Conservation (phyloP, 2,329 filamentous ascomycete genomes). For the Aspergillus fructus region DNA sequence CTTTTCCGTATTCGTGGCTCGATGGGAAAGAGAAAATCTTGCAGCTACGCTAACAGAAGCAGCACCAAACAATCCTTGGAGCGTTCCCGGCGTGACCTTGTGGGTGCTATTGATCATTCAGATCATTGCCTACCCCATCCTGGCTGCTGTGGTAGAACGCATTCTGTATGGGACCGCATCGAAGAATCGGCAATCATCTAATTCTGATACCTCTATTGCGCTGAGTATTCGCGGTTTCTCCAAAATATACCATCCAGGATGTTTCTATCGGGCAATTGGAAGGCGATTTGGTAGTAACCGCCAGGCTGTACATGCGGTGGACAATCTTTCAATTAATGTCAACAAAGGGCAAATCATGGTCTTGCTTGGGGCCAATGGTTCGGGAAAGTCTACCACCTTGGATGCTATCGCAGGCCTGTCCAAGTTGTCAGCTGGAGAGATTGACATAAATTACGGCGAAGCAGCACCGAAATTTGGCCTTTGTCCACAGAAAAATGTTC, state of each 20-base stretch:
- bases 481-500: constrained; percentile 89
- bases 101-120: constrained; percentile 78
- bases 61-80: constrained; percentile 66
- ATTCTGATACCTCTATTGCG: constrained; percentile 47
- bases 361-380: constrained; percentile 83
- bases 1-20: constrained; percentile 72
- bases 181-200: constrained; percentile 51
- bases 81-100: constrained; percentile 70
- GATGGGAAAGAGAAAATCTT: constrained; percentile 65
- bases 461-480: constrained; percentile 78
- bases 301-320: constrained; percentile 76
- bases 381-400: constrained; percentile 85
- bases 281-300: constrained; percentile 50
- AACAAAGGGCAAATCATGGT: constrained; percentile 80
- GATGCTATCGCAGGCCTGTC: constrained; percentile 84
- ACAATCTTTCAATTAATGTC: constrained; percentile 69
- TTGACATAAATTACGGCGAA: constrained; percentile 76
- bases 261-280: constrained; percentile 54
- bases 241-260: constrained; percentile 72
- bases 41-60: constrained; percentile 61
- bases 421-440: constrained; percentile 71
- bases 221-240: constrained; percentile 72
- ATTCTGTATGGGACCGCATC: constrained; percentile 73
- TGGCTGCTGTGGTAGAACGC: constrained; percentile 73
- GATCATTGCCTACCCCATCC: constrained; percentile 71